Evolutionary conservation across 2,329 filamentous ascomycete species (phyloP), one percentile per base, ranked within the genome.

Genomic region (Claviceps pusilla): DNA sequence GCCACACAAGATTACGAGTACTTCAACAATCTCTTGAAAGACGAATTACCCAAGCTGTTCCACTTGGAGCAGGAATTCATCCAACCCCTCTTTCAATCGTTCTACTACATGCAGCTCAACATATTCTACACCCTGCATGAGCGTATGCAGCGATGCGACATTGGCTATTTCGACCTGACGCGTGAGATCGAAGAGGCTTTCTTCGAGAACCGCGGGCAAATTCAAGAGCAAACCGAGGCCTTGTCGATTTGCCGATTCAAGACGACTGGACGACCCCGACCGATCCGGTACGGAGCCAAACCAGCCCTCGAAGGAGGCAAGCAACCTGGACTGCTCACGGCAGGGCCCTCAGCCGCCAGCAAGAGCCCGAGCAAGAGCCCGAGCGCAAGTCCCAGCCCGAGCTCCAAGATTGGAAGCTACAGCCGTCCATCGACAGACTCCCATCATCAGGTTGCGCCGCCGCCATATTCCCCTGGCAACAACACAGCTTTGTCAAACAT

Each of bases 51-150:
- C 33, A 89, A 89, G 69, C 79, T 98, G 11, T 98, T 98, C 70
- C 69, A 74, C 7, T 80, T 98, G 19, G 93, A 98, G 69, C 81
- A 84, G 59, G 86, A 97, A 69, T 97, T 98, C 68, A 98, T 98
- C 69, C 84, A 88, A 61, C 93, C 93, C 3, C 80, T 98, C 7
- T 98, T 98, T 77, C 93, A 97, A 69, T 95, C 88, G 10, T 98
- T 98, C 74, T 98, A 98, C 73, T 98, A 97, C 76, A 98, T 98
- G 93, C 93, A 98, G 71, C 80, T 98, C 60, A 98, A 98, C 70
- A 88, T 98, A 60, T 98, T 97, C 70, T 98, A 98, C 71, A 98
- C 93, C 1, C 77, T 98, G 53, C 93, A 98, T 68, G 91, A 97
- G 71, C 89, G 85, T 71, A 98, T 98, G 93, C 93, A 98, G 73